Conservation (phyloP, 371 early-diverging fungal species). For the Mycotypha africana region DNA sequence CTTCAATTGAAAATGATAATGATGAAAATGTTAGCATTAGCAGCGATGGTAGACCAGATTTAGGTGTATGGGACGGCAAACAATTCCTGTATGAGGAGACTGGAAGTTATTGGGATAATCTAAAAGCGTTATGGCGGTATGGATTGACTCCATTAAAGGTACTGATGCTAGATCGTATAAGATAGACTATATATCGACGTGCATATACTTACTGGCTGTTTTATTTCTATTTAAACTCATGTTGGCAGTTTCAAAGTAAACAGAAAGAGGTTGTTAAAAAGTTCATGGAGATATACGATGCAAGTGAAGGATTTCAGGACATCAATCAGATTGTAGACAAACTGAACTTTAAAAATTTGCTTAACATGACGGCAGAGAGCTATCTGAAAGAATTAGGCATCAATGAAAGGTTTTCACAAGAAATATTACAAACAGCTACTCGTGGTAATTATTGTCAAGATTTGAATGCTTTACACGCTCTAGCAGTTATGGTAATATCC, state of each 20-base stretch:
- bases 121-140: conserved; percentile 45
- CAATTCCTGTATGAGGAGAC: conserved; percentile 48
- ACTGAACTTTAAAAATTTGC: conserved; percentile 19
- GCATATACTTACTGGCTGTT: too few species aligned
- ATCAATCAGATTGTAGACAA: conserved; percentile 12
- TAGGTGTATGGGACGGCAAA: conserved; percentile 52
- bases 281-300: conserved; percentile 14
- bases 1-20: neutral
- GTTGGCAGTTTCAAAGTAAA: conserved; percentile 14
- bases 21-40: neutral
- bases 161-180: neutral
- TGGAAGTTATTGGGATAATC: conserved; percentile 38
- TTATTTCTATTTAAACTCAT: too few species aligned
- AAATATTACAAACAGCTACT: conserved; percentile 55
- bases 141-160: conserved; percentile 48
- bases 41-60: conserved; percentile 3
- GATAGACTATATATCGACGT: neutral
- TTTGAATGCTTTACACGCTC: conserved; percentile 52
- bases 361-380: conserved; percentile 28
- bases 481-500: conserved; percentile 47
- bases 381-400: conserved; percentile 37
- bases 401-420: conserved; percentile 26
- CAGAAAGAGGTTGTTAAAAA: conserved; percentile 11
- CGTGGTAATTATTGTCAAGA: conserved; percentile 73
- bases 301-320: conserved; percentile 8